Evolutionary conservation across 2,329 filamentous ascomycete genomes (phyloP).

Genomic region (Pyrenophora graminea): DNA sequence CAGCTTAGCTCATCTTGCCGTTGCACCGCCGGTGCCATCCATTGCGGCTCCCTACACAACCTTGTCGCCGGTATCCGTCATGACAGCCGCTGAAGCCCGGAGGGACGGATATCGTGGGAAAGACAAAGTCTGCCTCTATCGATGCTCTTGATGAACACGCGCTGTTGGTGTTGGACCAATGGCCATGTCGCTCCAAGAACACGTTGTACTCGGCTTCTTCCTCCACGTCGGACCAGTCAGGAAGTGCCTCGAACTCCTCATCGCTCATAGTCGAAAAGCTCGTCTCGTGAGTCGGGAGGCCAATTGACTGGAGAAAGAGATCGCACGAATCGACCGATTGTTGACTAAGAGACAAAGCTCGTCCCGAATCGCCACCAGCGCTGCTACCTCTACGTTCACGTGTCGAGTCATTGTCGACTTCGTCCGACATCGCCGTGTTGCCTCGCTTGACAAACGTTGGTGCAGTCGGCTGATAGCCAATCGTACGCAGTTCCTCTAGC

Average conservation of each 20-base stretch:
- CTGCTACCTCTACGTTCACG: too few species aligned
- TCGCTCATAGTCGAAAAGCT: background rate
- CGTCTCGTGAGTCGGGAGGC: background rate
- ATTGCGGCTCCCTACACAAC: too few species aligned
- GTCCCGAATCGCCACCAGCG: too few species aligned
- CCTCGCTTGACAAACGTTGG: too few species aligned
- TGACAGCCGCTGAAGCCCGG: too few species aligned
- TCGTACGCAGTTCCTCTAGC: conserved; percentile 1
- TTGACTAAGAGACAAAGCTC: background rate
- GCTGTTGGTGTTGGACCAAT: background rate
- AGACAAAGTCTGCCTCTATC: too few species aligned
- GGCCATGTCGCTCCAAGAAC: background rate
- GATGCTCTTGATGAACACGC: background rate
- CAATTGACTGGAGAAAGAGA: background rate
- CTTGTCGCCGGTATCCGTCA: too few species aligned
- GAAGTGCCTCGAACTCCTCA: background rate
- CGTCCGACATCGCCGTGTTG: background rate
- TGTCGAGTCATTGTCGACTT: too few species aligned
- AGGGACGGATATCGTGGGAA: background rate
- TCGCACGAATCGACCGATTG: conserved; percentile 3
- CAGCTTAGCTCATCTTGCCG: too few species aligned
- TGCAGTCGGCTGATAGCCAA: background rate
- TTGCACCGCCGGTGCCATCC: too few species aligned
- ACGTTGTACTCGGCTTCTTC: conserved; percentile 1
- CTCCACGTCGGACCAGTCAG: conserved; percentile 5